These are phyloP conservation scores for Ophiostoma sp. DNA, from an alignment of 2,329 filamentous ascomycete species.

Conservation along the genomic window DNA sequence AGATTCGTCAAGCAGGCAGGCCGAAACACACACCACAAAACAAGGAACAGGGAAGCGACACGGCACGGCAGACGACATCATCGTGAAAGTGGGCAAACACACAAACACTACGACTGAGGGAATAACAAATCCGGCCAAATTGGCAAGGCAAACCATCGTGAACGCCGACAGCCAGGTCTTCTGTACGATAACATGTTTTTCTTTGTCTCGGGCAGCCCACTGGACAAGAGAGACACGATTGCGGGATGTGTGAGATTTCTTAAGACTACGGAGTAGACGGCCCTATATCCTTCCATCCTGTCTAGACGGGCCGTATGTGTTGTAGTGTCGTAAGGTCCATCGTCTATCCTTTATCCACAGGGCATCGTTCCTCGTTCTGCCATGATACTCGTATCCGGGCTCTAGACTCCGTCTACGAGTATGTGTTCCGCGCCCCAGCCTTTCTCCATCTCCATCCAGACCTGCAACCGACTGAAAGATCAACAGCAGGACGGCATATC, in stretches of 20 bases:
- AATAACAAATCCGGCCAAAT: constrained; percentile 2
- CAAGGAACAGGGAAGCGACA: neutral
- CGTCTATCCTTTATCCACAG: no score
- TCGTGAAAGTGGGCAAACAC: constrained; percentile 1
- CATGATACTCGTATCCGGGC: no score
- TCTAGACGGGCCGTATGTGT: neutral
- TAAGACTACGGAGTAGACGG: neutral
- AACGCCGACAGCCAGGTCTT: neutral
- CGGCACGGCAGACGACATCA: constrained; percentile 3
- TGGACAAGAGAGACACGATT: neutral
- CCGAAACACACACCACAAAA: neutral
- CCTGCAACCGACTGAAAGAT: no score
- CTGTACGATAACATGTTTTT: neutral
- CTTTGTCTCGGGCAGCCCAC: neutral
- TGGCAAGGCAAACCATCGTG: neutral
- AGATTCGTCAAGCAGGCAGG: no score
- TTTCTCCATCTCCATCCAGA: no score
- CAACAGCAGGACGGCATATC: no score
- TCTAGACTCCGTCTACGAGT: no score
- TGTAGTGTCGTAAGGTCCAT: no score
- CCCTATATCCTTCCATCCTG: constrained; percentile 1
- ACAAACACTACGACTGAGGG: neutral
- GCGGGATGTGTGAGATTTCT: neutral
- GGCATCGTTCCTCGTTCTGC: no score
- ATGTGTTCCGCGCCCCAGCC: no score